phyloP scores from a whole-genome alignment of 176 grass and related monocot species.

The Dactylis glomerata region DNA sequence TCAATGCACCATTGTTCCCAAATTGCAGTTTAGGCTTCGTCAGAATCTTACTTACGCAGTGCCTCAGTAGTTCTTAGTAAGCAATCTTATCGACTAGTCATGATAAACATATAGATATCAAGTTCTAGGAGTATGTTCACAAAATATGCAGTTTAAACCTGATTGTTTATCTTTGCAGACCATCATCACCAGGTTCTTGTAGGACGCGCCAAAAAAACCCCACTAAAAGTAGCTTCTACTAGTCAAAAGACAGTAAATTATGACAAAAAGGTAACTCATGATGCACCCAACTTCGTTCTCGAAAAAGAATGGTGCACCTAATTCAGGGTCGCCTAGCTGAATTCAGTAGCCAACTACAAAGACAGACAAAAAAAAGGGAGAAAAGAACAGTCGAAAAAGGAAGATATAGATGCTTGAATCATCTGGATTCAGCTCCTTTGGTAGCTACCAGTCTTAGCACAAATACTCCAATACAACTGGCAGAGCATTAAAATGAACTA shows the following conservation, averaged over 20 bases:
- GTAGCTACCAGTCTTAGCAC: not conserved
- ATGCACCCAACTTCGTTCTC: not conserved
- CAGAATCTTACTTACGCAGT: not conserved
- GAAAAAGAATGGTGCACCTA: not conserved
- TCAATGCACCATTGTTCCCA: not conserved
- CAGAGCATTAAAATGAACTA: not conserved
- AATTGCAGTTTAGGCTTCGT: not conserved
- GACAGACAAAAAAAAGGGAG: not conserved
- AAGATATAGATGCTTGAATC: not conserved
- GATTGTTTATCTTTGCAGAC: not conserved
- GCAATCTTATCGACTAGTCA: not conserved
- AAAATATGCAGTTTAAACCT: not conserved
- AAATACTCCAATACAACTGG: not conserved
- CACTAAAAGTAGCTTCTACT: not conserved
- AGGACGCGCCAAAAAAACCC: not conserved
- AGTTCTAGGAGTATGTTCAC: not conserved
- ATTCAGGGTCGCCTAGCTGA: not conserved
- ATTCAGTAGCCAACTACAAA: not conserved
- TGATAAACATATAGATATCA: not conserved
- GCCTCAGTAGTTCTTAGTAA: not conserved
- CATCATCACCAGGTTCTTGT: not conserved
- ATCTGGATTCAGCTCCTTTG: not conserved
- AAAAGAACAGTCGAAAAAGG: not conserved
- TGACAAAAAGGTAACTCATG: not conserved
- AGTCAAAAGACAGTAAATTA: not conserved